Conservation (phyloP, 257 asterid species). For the Scutellaria baicalensis region DNA sequence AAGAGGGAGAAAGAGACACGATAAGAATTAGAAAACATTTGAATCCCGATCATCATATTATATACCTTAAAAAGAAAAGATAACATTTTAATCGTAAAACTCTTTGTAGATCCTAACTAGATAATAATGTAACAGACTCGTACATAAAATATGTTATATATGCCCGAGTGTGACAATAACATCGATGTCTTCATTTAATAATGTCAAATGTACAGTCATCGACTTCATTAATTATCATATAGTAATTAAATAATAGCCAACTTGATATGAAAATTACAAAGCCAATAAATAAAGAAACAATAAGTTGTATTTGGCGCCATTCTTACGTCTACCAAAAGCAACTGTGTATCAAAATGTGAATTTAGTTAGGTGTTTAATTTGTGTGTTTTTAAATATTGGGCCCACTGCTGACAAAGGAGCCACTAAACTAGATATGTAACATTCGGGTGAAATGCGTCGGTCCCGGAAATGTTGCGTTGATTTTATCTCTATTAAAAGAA, state of each 20-base stretch:
- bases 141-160: not conserved
- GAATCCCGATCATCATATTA: too few species aligned
- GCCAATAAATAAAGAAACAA: not conserved
- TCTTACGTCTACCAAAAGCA: not conserved
- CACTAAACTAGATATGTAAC: too few species aligned
- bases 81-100: too few species aligned
- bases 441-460: too few species aligned
- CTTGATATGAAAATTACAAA: not conserved
- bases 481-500: too few species aligned
- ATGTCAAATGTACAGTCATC: too few species aligned
- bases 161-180: not conserved
- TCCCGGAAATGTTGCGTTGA: too few species aligned
- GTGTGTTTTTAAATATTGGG: not conserved
- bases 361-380: not conserved
- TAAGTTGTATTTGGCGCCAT: not conserved
- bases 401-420: conserved; percentile 2
- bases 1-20: too few species aligned
- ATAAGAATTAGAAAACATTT: too few species aligned
- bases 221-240: not conserved
- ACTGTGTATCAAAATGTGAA: not conserved
- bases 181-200: not conserved
- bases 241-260: not conserved
- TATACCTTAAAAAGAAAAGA: too few species aligned
- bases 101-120: too few species aligned
- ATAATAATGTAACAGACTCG: not conserved